Evolutionary conservation across 257 asterid species (phyloP), one percentile per base, ranked within the genome.

Genomic region (Capsicum chinense): DNA sequence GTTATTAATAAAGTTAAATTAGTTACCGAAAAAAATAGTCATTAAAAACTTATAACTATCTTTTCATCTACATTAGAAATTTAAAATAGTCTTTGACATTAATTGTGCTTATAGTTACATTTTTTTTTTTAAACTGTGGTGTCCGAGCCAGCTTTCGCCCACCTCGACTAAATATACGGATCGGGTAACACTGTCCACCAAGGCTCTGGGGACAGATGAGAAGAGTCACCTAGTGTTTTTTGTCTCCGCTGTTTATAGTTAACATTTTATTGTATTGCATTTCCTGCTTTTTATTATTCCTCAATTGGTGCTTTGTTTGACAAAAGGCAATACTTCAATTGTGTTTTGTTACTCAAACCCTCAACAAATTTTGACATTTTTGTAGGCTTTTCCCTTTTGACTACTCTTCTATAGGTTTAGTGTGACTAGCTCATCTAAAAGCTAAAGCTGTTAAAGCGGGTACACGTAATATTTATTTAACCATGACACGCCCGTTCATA

Each of bases 381-480:
- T 44, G 79, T 70, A 35, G 13, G 56, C 14, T 70, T 70, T 70
- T 17, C 37, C 1, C 79, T 70, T 70, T 42, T 70, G 57, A 70
- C 37, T 70, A 44, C 57, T 42, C 79, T 44, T 44, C 79, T 70
- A 44, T 70, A 17, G 33, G 17, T 70, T 70, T 7, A 69, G 56
- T 44, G 54, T 70, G 79, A 70, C 56, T 44, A 70, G 79, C 56
- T 70, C 16, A 5, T 44, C 16, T 44, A 70, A 44, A 70, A 44
- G 57, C 35, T 44, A 42, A 44, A 70, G 56, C 2, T 70, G 57
- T 16, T 44, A 44, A 35, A 42, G 56, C 17, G 79, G 35, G 5
- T 70, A 70, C 79, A 70, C 37, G 13, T 42, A 42, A 70, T 16
- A 70, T 70, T 69, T 70, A 70, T 70, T 42, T 44, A 70, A 70